Evolutionary conservation across 495 filamentous ascomycete genomes (phyloP).

Genomic region (Lasiosphaeriaceae sp.): DNA sequence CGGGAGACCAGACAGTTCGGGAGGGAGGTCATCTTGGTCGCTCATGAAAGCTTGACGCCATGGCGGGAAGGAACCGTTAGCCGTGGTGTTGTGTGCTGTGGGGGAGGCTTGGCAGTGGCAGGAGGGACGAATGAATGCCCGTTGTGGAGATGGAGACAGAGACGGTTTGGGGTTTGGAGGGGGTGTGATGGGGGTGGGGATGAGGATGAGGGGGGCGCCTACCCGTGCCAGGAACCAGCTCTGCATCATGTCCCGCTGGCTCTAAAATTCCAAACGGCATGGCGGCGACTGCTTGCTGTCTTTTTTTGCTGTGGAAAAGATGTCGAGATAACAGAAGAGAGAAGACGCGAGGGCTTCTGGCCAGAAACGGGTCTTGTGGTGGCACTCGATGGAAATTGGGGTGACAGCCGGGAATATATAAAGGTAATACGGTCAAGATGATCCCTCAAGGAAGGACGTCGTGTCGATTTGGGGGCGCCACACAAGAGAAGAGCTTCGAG

Average conservation of each 20-base stretch:
- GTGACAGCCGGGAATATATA: no score
- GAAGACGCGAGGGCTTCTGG: not conserved
- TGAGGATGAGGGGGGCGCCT: slow-evolving; percentile 15
- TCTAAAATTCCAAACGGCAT: slow-evolving; percentile 45
- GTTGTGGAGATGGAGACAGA: not conserved
- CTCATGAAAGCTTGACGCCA: slow-evolving; percentile 36
- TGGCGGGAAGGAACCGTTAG: slow-evolving; percentile 4
- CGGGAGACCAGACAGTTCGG: slow-evolving; percentile 38
- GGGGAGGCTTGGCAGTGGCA: not conserved
- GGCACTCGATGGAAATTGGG: no score
- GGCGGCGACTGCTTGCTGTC: not conserved
- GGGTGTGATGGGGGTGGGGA: not conserved
- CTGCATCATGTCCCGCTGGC: slow-evolving; percentile 34
- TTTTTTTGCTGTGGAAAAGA: not conserved
- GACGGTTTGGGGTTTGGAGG: no score
- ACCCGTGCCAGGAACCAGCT: slow-evolving; percentile 50
- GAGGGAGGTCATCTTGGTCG: slow-evolving; percentile 41
- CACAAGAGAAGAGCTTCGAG: no score
- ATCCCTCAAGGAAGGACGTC: no score
- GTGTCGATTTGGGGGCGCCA: no score
- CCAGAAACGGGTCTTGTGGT: no score
- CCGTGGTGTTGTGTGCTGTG: not conserved
- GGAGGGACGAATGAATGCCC: not conserved
- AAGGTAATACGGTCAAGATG: no score
- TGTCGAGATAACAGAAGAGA: not conserved